These are phyloP conservation scores for Salix brachista DNA, from an alignment of 345 rosid genomes.

Conservation along the genomic window DNA sequence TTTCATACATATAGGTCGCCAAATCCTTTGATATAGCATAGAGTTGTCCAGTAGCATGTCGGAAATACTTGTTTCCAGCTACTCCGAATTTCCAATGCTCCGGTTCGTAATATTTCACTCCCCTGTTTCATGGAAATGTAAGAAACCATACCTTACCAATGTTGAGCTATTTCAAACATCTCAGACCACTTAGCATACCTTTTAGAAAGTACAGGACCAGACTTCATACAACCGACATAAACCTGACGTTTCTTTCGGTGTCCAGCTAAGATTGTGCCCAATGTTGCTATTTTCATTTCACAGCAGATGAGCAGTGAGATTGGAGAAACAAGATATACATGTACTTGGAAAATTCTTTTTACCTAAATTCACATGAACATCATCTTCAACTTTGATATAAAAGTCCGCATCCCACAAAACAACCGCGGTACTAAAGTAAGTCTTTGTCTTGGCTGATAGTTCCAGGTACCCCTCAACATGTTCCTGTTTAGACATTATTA, in stretches of 20 bases:
- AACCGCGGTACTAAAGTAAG: constrained; percentile 69
- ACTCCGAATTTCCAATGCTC: constrained; percentile 90
- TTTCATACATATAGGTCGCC: constrained; percentile 62
- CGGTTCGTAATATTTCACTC: constrained; percentile 83
- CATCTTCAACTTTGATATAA: constrained; percentile 94
- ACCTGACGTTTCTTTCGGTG: constrained; percentile 53
- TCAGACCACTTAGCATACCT: constrained; percentile 43
- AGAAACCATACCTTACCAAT: not conserved
- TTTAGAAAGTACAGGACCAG: constrained; percentile 80
- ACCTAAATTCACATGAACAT: constrained; percentile 90
- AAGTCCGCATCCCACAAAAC: constrained; percentile 86
- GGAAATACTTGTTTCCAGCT: constrained; percentile 70
- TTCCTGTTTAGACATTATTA: constrained; percentile 41
- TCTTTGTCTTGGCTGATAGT: constrained; percentile 83
- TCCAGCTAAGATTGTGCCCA: constrained; percentile 45
- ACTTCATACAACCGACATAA: constrained; percentile 94
- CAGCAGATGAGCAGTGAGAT: constrained; percentile 3
- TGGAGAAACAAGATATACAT: not conserved
- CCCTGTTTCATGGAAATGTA: constrained; percentile 36
- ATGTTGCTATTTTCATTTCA: constrained; percentile 44
- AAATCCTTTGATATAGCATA: constrained; percentile 86
- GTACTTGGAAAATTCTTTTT: constrained; percentile 3
- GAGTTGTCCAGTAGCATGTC: constrained; percentile 86
- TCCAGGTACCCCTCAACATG: constrained; percentile 78
- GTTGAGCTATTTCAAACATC: not conserved